Base-by-base conservation (phyloP, 768 basidiomycete genomes). In the Naganishia friedmannii region DNA sequence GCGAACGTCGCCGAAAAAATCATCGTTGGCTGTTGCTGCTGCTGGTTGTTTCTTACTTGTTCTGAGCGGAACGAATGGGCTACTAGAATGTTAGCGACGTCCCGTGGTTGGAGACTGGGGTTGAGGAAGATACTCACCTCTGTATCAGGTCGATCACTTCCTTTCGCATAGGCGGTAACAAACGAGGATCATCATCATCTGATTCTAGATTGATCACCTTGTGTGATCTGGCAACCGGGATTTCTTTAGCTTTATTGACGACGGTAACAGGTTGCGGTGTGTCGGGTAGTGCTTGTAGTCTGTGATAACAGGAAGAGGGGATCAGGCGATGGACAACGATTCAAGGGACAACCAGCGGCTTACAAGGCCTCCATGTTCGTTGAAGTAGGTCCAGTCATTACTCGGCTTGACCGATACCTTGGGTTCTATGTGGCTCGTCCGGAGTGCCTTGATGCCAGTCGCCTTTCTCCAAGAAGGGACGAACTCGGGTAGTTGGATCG, bases 301-400 rank as follows among this genome's bases (percentile, higher is more conserved):
- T 69, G 46, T 21, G 23, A 0, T 9, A 13, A 29, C 10, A 21
- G 9, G 37, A 13, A 9, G 32, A 37, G 10, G 3, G 5, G 29
- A 28, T 37, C 3, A 29, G 13, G 53, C 17, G 32, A 53, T 45
- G 21, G 2, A 12, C 13, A 4, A 12, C 6, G 53, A 29, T 23
- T 3, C n/a, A 8, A 37, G 34, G 15, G 42, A 19, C 28, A 3
- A 29, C 9, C 7, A 31, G 17, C n/a, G 8, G n/a, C 68, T 60
- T 37, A 69, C 68, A 69, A 42, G 39, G 68, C 68, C 63, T 69
- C 68, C 68, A 69, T 69, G 23, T 34, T 69, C 13, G 68, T 48
- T 12, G 60, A 63, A 42, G 37, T 46, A 37, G 42, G 39, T 42
- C 46, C 60, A n/a, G 37, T 45, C 60, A 63, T 63, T 29, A 63